Evolutionary conservation across 768 basidiomycete genomes (phyloP).

Genomic region (Boletus tylopilopsis): DNA sequence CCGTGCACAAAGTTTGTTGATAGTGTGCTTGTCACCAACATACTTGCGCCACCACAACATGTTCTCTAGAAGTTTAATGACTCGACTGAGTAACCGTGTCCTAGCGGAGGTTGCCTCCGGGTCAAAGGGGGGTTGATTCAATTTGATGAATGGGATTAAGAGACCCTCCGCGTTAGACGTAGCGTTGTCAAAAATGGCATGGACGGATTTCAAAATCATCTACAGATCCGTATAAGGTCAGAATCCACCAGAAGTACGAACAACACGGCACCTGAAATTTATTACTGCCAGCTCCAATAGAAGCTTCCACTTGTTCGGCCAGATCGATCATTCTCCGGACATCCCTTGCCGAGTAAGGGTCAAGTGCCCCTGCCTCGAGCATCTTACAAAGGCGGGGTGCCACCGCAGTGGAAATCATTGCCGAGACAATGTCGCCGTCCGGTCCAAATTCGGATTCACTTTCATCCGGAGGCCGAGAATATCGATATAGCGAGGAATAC

Average conservation of each 20-base stretch:
- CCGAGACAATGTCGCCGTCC: conserved; percentile 83
- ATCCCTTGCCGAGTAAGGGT: conserved; percentile 71
- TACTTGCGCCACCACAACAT: conserved; percentile 75
- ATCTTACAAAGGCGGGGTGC: conserved; percentile 71
- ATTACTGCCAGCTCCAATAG: conserved; percentile 56
- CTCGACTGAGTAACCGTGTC: conserved; percentile 59
- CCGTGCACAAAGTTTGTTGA: conserved; percentile 50
- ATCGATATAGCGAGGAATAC: conserved; percentile 76
- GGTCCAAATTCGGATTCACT: conserved; percentile 62
- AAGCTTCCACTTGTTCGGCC: conserved; percentile 75
- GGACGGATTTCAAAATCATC: conserved; percentile 56
- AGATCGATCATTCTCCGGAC: conserved; percentile 66
- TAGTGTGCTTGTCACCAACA: conserved; percentile 53
- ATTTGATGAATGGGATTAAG: conserved; percentile 46
- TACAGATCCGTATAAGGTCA: conserved; percentile 27
- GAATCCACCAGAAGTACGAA: neutral
- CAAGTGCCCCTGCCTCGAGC: conserved; percentile 75
- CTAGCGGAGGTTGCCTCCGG: conserved; percentile 74
- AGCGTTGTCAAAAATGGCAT: conserved; percentile 50
- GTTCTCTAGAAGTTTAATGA: conserved; percentile 71
- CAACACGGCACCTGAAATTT: conserved; percentile 56
- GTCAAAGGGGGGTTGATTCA: conserved; percentile 55
- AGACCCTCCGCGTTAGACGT: conserved; percentile 48
- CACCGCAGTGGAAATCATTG: conserved; percentile 82
- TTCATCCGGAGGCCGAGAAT: conserved; percentile 50